These are phyloP conservation scores for Macrolepiota dolichaula DNA, from an alignment of 768 basidiomycete species.

Conservation along the genomic window DNA sequence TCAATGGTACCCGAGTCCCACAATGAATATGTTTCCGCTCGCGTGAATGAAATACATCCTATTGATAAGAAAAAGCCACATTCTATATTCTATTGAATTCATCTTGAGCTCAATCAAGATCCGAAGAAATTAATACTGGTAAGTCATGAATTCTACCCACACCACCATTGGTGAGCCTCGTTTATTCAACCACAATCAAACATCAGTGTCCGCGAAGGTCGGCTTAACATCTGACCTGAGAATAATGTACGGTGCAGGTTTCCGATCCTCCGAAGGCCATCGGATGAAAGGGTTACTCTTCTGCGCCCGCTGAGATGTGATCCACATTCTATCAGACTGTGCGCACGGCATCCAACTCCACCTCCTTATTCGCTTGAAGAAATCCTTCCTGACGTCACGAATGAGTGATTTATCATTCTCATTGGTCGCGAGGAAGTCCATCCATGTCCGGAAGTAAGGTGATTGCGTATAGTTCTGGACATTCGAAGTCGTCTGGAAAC, in stretches of 20 bases:
- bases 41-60: too few species aligned
- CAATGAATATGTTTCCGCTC: too few species aligned
- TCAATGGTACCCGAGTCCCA: too few species aligned
- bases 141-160: too few species aligned
- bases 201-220: neutral
- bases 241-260: neutral
- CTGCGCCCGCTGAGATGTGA: neutral
- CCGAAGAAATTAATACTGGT: too few species aligned
- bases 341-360: neutral
- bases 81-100: too few species aligned
- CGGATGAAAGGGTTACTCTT: neutral
- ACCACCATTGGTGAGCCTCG: too few species aligned
- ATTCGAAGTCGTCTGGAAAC: neutral
- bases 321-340: neutral
- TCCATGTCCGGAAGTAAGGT: neutral
- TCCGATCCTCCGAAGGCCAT: neutral
- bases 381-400: neutral
- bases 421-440: neutral
- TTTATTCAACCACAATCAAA: neutral
- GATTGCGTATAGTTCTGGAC: neutral
- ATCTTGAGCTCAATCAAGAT: too few species aligned
- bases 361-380: neutral
- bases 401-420: neutral
- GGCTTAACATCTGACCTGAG: neutral
- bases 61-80: too few species aligned